phyloP scores from a whole-genome alignment of 202 grass and related monocot species.

The Hordeum pubiflorum region DNA sequence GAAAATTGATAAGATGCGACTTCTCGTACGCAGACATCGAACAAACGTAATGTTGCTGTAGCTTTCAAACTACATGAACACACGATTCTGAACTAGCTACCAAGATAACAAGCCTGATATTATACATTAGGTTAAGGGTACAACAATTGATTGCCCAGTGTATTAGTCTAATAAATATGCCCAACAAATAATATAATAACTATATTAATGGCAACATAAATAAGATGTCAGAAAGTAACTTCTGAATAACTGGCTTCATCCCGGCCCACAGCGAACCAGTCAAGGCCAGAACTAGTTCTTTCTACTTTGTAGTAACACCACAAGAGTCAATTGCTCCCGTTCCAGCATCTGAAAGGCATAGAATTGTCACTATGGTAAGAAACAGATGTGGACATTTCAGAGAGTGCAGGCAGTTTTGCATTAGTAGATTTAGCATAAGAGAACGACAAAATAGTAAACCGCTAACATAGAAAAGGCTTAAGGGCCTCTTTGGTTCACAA shows the following conservation, averaged over 20 bases:
- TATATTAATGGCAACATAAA: not conserved
- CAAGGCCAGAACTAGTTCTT: constrained; percentile 32
- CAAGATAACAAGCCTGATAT: constrained; percentile 16
- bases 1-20: not conserved
- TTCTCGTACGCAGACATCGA: not conserved
- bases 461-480: not conserved
- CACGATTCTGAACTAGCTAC: not conserved
- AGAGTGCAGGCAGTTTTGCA: not conserved
- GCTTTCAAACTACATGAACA: not conserved
- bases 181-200: not conserved
- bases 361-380: not conserved
- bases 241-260: constrained; percentile 11
- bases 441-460: not conserved
- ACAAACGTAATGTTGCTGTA: not conserved
- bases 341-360: constrained; percentile 39
- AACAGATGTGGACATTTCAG: not conserved
- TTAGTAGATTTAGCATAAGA: not conserved
- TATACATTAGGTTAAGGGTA: constrained; percentile 20
- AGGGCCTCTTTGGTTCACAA: not conserved
- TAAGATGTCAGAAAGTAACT: constrained; percentile 16
- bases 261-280: not conserved
- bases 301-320: not conserved
- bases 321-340: constrained; percentile 25
- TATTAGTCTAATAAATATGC: constrained; percentile 1
- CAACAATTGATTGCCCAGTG: not conserved